Percentiles rank a stretch among this genome's conserved stretches.
Evolutionary conservation across 2,329 filamentous ascomycete genomes (phyloP).

Genomic region (Fusarium tanahbumbuense): DNA sequence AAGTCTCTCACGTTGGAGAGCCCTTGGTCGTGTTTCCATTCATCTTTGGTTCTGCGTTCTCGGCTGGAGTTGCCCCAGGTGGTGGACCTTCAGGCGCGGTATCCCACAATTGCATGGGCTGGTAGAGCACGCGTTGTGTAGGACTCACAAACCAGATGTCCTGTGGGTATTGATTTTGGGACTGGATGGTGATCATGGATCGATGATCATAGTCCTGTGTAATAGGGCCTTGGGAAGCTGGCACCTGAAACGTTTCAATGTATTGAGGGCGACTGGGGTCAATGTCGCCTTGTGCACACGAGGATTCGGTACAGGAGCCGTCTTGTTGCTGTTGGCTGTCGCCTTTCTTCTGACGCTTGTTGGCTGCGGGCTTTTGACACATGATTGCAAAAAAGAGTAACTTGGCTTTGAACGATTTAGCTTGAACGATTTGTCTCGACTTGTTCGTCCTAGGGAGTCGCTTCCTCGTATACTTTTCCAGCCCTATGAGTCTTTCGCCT

Average conservation of each 20-base stretch:
- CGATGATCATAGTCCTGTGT: slow-evolving; percentile 15
- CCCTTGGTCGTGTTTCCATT: background rate
- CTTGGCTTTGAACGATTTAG: background rate
- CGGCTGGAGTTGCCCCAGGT: no score
- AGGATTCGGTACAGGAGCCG: background rate
- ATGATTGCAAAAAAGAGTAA: background rate
- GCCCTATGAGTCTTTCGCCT: background rate
- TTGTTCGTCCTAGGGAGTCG: background rate
- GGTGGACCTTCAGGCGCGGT: background rate
- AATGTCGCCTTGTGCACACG: background rate
- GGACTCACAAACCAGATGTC: slow-evolving; percentile 37
- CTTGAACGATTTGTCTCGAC: background rate
- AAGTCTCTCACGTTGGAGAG: background rate
- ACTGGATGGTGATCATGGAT: slow-evolving; percentile 5
- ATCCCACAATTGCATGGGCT: background rate
- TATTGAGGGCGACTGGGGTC: background rate
- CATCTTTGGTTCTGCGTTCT: background rate
- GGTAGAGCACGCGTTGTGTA: slow-evolving; percentile 24
- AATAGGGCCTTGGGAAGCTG: background rate
- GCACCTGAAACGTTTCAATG: slow-evolving; percentile 2
- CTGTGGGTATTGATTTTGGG: slow-evolving; percentile 13
- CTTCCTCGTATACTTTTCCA: slow-evolving; percentile 6
- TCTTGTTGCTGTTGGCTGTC: background rate
- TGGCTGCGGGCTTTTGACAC: background rate
- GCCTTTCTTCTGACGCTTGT: background rate